A percentile compares a stretch with the other conserved stretches of the same genome.
These are phyloP conservation scores for Citrus trifoliata DNA, from an alignment of 345 rosid species.

Conservation along the genomic window DNA sequence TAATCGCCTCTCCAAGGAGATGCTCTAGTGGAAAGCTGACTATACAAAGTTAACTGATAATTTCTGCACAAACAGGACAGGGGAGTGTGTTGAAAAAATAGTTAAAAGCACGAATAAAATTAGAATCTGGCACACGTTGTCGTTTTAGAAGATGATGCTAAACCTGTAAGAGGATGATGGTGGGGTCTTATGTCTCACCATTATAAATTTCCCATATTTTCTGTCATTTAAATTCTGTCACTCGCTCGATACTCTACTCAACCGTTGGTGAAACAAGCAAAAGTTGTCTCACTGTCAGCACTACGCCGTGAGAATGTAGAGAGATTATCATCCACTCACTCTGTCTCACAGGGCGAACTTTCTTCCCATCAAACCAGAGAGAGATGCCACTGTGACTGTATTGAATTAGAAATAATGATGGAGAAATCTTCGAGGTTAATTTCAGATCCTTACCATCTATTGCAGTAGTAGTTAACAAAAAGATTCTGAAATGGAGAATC, in stretches of 20 bases:
- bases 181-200: too few species aligned
- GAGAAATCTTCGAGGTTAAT: not conserved
- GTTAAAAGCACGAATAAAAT: too few species aligned
- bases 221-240: too few species aligned
- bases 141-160: too few species aligned
- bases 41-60: too few species aligned
- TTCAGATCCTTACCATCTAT: not conserved
- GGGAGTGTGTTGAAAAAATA: too few species aligned
- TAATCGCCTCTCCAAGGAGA: not conserved
- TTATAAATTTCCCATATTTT: too few species aligned
- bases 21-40: not conserved
- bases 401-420: not conserved
- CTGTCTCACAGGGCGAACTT: not conserved
- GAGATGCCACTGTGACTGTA: too few species aligned
- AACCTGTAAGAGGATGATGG: too few species aligned
- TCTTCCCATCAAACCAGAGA: not conserved
- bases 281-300: not conserved
- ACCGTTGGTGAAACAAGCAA: not conserved
- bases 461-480: not conserved
- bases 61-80: too few species aligned
- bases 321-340: too few species aligned
- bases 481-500: not conserved
- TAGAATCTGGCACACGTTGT: too few species aligned
- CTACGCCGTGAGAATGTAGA: not conserved
- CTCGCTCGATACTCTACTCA: not conserved